Base-by-base conservation (phyloP, 1,284 basidiomycete genomes). In the Gomphus bonarii region DNA sequence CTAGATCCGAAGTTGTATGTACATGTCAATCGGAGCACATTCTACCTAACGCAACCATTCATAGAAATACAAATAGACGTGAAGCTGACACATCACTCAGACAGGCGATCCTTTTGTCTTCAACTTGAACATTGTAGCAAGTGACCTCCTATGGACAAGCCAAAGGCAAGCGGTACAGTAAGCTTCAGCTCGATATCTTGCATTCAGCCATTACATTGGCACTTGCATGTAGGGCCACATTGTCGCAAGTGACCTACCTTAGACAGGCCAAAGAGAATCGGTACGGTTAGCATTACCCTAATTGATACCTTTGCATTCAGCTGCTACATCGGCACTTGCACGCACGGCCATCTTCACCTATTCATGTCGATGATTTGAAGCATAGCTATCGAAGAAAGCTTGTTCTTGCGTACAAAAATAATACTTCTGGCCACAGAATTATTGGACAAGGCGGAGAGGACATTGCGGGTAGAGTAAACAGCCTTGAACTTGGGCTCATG, bases 401-500 rank as follows among this genome's bases (percentile, higher is more conserved):
- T 54, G 52, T 54, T 54, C 52, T 54, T 54, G 52, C 36, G 52
- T 54, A 54, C 52, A 54, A 54, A 54, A 54, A 54, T 30, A 42
- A 38, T 16, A 30, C 52, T 54, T 12, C 38, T 40, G 43, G 52
- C 22, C 50, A 54, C 40, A 54, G 52, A 42, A 54, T 53, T 53
- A 44, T 33, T 42, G 30, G 42, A 44, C 18, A 44, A 42, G 38
- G 52, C 52, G 52, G 36, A 42, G 30, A 44, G 36, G 52, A 54
- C 52, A 54, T 54, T 42, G 38, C 36, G 52, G 40, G 52, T 25
- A 54, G 36, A 50, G 58, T 54, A 59, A 50, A 57, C n/a, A 48
- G 28, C 43, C 60, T 61, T 59, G 58, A 53, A 61, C 55, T 61
- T 57, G 47, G 49, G 48, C 25, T 48, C 40, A 30, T 44, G 63